Evolutionary conservation across 106 monocot genomes (phyloP).

Genomic region (Xerophyta viscosa): DNA sequence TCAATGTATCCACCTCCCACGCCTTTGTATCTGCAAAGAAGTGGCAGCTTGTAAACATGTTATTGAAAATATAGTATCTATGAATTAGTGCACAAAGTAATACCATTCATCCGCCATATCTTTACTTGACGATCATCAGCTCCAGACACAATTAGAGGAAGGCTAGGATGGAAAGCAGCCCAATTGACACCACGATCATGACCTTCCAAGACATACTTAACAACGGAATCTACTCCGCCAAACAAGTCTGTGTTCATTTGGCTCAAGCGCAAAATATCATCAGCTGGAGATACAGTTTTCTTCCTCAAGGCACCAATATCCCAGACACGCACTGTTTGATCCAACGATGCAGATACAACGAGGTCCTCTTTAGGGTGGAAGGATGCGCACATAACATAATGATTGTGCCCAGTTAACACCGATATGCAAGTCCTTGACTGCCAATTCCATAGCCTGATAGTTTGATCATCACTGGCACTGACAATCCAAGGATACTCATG

Average conservation of each 20-base stretch:
- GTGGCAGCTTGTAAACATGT: background rate
- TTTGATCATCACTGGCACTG: slow-evolving; percentile 66
- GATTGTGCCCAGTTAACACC: slow-evolving; percentile 54
- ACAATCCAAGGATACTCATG: slow-evolving; percentile 70
- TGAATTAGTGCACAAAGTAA: background rate
- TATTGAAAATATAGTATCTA: slow-evolving; percentile 3
- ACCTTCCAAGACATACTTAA: slow-evolving; percentile 88
- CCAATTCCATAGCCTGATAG: slow-evolving; percentile 70
- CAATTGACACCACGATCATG: slow-evolving; percentile 93
- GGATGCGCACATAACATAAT: slow-evolving; percentile 68
- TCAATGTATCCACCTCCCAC: slow-evolving; percentile 89
- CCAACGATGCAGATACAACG: slow-evolving; percentile 59
- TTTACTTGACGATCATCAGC: slow-evolving; percentile 96
- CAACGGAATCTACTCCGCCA: slow-evolving; percentile 89
- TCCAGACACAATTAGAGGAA: slow-evolving; percentile 81
- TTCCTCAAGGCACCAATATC: slow-evolving; percentile 60
- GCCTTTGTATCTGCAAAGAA: slow-evolving; percentile 68
- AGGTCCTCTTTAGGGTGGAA: slow-evolving; percentile 71
- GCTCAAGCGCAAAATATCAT: slow-evolving; percentile 45
- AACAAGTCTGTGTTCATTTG: slow-evolving; percentile 91
- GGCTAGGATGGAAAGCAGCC: slow-evolving; percentile 80
- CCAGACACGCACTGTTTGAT: slow-evolving; percentile 70
- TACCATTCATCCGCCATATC: slow-evolving; percentile 92
- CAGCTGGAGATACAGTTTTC: slow-evolving; percentile 49
- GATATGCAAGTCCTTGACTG: slow-evolving; percentile 59